Evolutionary conservation across 228 moss, liverwort and hornwort species (phyloP).

Genomic region (Sphagnum magellanicum): DNA sequence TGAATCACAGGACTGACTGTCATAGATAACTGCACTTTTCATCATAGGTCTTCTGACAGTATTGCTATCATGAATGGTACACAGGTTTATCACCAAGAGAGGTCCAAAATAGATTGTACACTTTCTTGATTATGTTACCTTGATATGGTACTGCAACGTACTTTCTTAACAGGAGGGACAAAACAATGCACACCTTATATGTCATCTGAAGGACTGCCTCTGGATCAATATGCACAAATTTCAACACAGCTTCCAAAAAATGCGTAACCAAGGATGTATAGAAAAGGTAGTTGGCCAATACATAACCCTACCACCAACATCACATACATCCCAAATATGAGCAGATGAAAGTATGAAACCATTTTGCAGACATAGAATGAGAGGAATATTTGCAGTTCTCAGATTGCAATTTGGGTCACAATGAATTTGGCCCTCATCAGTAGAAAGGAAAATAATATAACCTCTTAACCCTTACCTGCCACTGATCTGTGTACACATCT

Average conservation of each 20-base stretch:
- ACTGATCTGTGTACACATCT: constrained; percentile 35
- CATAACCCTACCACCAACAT: constrained; percentile 38
- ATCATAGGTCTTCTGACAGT: too few relatives aligned
- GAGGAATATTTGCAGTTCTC: too few relatives aligned
- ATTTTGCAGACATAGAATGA: background rate
- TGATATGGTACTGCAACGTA: too few relatives aligned
- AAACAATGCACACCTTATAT: constrained; percentile 34
- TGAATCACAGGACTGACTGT: too few relatives aligned
- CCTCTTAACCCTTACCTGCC: constrained; percentile 33
- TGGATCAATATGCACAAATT: constrained; percentile 53
- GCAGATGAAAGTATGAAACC: background rate
- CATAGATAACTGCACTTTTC: too few relatives aligned
- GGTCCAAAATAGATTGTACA: too few relatives aligned
- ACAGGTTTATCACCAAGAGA: too few relatives aligned
- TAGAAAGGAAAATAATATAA: too few relatives aligned
- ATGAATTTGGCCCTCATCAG: too few relatives aligned
- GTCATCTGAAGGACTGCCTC: constrained; percentile 60
- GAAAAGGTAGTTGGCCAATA: constrained; percentile 52
- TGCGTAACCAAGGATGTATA: constrained; percentile 48
- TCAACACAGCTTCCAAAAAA: constrained; percentile 57
- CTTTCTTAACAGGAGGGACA: background rate
- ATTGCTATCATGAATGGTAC: too few relatives aligned
- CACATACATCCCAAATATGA: background rate
- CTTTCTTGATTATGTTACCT: too few relatives aligned
- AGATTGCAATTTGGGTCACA: too few relatives aligned